These are phyloP conservation scores for Podospora anserina DNA, from an alignment of 495 filamentous ascomycete species.

Conservation along the genomic window DNA sequence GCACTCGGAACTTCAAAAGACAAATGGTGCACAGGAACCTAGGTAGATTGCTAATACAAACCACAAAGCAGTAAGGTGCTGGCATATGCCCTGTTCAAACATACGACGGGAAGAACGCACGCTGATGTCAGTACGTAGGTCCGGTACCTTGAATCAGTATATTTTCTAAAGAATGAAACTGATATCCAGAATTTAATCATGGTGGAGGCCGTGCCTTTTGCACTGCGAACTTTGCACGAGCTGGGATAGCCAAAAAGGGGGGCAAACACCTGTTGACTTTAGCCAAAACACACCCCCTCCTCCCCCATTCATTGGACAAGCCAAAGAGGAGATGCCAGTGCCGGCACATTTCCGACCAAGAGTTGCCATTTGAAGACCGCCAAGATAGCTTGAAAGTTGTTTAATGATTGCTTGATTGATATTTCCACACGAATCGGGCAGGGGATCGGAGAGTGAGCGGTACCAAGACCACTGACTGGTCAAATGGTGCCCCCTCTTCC, in stretches of 20 bases:
- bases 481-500: not conserved
- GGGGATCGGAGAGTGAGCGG: not conserved
- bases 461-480: not conserved
- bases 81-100: no score
- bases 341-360: not conserved
- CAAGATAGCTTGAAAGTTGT: not conserved
- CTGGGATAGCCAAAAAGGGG: not conserved
- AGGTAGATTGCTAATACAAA: no score
- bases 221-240: not conserved
- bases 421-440: not conserved
- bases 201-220: not conserved
- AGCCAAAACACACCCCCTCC: slow-evolving; percentile 5
- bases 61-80: no score
- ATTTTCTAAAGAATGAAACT: no score
- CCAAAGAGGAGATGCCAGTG: not conserved
- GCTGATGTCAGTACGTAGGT: not conserved
- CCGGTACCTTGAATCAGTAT: no score
- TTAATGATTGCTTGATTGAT: not conserved
- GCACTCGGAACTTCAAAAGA: no score
- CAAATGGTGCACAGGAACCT: no score
- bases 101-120: no score
- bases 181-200: not conserved
- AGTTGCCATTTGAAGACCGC: not conserved
- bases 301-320: not conserved
- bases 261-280: slow-evolving; percentile 1